A percentile compares a stretch with the other conserved stretches of the same genome.
phyloP scores from a whole-genome alignment of 2,329 filamentous ascomycete species.

The Capronia americana region DNA sequence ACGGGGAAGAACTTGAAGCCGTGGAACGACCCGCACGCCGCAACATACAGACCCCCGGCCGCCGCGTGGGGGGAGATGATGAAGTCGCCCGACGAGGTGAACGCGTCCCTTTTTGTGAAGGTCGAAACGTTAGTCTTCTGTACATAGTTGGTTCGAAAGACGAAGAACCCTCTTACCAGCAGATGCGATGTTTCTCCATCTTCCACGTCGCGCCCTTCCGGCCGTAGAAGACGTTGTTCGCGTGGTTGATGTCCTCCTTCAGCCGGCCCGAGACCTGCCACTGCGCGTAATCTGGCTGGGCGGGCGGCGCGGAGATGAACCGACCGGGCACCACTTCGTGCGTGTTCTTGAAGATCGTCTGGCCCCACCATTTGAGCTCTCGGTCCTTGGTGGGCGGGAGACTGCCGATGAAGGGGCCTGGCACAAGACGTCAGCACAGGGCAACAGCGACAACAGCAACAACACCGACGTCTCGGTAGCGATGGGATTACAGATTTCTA shows the following conservation, averaged over 20 bases:
- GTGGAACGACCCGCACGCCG: constrained; percentile 53
- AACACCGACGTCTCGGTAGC: no score
- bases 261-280: constrained; percentile 65
- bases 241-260: constrained; percentile 65
- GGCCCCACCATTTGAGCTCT: constrained; percentile 65
- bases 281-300: constrained; percentile 64
- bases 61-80: constrained; percentile 55
- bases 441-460: no score
- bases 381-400: constrained; percentile 58
- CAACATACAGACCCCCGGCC: constrained; percentile 51
- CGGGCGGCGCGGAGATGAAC: constrained; percentile 63
- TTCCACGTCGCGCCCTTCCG: constrained; percentile 62
- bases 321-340: constrained; percentile 60
- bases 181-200: constrained; percentile 68
- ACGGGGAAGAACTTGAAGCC: constrained; percentile 62
- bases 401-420: constrained; percentile 64
- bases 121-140: no score
- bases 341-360: constrained; percentile 65
- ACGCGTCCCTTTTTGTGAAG: constrained; percentile 66
- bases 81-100: constrained; percentile 63
- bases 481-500: no score
- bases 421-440: constrained; percentile 31
- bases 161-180: constrained; percentile 62
- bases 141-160: no score
- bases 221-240: constrained; percentile 66